A percentile compares a stretch with the other conserved stretches of the same genome.
Evolutionary conservation across 768 basidiomycete species (phyloP).

Genomic region (Nidula microcarpa): DNA sequence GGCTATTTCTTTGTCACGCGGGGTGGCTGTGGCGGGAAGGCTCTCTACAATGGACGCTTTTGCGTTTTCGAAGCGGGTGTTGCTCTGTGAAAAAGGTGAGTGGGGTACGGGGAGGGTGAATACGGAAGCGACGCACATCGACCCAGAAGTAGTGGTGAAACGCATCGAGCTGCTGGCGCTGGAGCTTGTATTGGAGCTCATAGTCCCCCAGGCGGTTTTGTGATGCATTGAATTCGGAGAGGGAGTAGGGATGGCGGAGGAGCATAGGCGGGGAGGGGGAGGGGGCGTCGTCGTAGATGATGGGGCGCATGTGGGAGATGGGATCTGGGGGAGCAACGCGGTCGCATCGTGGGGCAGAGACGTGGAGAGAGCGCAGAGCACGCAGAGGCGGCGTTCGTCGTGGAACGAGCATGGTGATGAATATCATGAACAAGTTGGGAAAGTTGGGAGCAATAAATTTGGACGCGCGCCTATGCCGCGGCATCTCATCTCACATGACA

Average conservation of each 20-base stretch:
- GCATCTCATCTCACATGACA: too few relatives aligned
- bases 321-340: constrained; percentile 74
- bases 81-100: constrained; percentile 47
- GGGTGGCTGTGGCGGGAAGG: constrained; percentile 46
- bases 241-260: constrained; percentile 71
- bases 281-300: constrained; percentile 65
- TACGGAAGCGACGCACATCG: constrained; percentile 52
- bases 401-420: not conserved
- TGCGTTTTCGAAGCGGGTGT: constrained; percentile 73
- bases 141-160: constrained; percentile 81
- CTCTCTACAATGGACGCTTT: constrained; percentile 55
- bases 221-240: constrained; percentile 58
- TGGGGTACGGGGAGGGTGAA: not conserved
- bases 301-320: constrained; percentile 74
- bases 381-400: not conserved
- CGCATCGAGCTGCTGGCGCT: constrained; percentile 67
- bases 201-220: constrained; percentile 31
- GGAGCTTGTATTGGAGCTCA: constrained; percentile 69
- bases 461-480: too few relatives aligned
- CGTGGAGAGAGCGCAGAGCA: constrained; percentile 34
- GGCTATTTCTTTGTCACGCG: constrained; percentile 60
- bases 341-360: constrained; percentile 20
- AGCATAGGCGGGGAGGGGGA: constrained; percentile 27
- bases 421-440: too few relatives aligned
- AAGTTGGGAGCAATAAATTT: too few relatives aligned